Base-by-base conservation (phyloP, 352 stramenopile genomes). In the Phytophthora melonis region DNA sequence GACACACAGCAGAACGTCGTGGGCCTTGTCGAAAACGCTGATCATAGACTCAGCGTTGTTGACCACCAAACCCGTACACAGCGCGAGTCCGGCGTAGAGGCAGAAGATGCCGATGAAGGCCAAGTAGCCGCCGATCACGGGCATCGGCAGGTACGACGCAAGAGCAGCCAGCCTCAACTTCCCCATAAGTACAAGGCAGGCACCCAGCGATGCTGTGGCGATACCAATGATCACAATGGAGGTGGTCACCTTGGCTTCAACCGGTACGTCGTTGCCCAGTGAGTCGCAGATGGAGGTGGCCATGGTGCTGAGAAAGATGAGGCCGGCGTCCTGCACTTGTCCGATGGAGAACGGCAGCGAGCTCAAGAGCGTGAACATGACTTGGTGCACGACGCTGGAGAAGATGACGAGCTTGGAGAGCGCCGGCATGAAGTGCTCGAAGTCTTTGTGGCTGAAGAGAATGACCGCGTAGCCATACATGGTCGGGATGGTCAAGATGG, bases 291-390 rank as follows among this genome's bases (percentile, higher is more conserved):
- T 93, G 74, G 87, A 99, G 73, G 77, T 90, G 0, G 97, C 92
- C 71, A 99, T 99, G 52, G 88, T 87, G 41, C 82, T 95, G 19
- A 99, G 82, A 75, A 99, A 99, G 75, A 99, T 99, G 5, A 99
- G 87, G 0, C 97, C 97, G n/a, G 97, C 96, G 78, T 99, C 97
- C 73, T 99, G 98, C 1, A 99, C 97, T 73, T 98, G 97, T 5
- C 97, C 98, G 27, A 99, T 98, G 19, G 97, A 95, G 80, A 99
- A 99, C 0, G 95, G 93, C 50, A 99, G 76, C 32, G 91, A 93
- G 43, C 89, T 98, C 66, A 98, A 85, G 7, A 90, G 61, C 1
- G 88, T 95, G 75, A 93, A 93, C 78, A 95, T 89, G 71, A 94
- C 64, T 64, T 95, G 97, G 82, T 99, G 98, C 7, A 99, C 78